Base-by-base conservation (phyloP, 192 early-diverging fungal genomes). In the Rhizophagus clarus region DNA sequence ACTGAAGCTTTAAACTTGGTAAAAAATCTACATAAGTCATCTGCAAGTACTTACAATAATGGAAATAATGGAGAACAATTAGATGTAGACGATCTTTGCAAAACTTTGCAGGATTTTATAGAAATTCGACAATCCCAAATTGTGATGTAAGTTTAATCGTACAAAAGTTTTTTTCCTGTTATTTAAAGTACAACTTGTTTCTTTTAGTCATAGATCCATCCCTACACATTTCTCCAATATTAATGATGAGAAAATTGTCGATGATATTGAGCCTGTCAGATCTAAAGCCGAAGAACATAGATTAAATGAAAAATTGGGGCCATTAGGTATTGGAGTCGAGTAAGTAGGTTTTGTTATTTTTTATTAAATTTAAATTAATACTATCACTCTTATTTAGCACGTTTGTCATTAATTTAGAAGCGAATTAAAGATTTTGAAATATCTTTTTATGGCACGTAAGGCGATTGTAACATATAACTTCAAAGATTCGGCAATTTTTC, bases 281-380 rank as follows among this genome's bases (percentile, higher is more conserved):
- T 70, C 14, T 2, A 79, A 45, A 29, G 31, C 64, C 31, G 51
- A 68, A n/a, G 64, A 72, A 62, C 8, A 77, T 24, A 26, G 45
- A 28, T 61, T 76, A 2, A 20, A 17, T 17, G 49, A 80, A 12
- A 68, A 69, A 47, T n/a, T 84, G 10, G 73, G 73, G 1, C 47
- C 83, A 37, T 66, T 87, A 7, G 84, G 81, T 10, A 20, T 79
- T 20, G 83, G 83, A 4, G 81, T 85, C 4, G 81, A 78, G 76
- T 78, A 68, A 62, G 76, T 68, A n/a, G 26, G 28, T 37, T 71
- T 7, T 40, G 37, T 40, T 34, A 4, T 34, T 3, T 34, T 34
- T 0, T 34, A 34, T 34, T 34, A 34, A 34, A 34, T 34, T 34
- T 34, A 34, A 34, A 34, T 34, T 34, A 34, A 34, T 34, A 34